These are phyloP conservation scores for Penicillium pancosmium DNA, from an alignment of 495 filamentous ascomycete genomes.

Conservation along the genomic window DNA sequence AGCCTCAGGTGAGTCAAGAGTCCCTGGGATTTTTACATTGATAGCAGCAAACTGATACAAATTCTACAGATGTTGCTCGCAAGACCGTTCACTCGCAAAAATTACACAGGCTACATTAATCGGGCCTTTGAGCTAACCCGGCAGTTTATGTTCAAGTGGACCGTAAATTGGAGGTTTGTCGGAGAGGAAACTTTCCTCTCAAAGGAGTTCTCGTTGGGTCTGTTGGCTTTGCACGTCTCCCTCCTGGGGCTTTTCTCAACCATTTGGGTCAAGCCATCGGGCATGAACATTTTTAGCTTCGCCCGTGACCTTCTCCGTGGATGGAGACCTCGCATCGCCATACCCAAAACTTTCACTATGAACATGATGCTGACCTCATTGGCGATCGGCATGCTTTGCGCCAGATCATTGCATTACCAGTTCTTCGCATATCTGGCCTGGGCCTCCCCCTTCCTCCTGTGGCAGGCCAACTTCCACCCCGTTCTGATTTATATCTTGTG, in stretches of 20 bases:
- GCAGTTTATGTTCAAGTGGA: conserved; percentile 95
- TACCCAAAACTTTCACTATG: conserved; percentile 77
- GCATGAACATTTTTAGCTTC: conserved; percentile 49
- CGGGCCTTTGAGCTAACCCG: conserved; percentile 88
- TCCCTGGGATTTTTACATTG: conserved; percentile 3
- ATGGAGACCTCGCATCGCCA: conserved; percentile 51
- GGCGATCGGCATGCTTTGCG: conserved; percentile 84
- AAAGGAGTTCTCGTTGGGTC: conserved; percentile 63
- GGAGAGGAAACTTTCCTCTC: conserved; percentile 82
- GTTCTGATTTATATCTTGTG: conserved; percentile 71
- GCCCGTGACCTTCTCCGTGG: conserved; percentile 56
- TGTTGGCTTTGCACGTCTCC: conserved; percentile 69
- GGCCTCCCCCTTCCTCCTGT: conserved; percentile 89
- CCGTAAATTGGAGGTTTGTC: conserved; percentile 96
- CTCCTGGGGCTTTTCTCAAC: conserved; percentile 63
- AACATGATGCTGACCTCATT: conserved; percentile 79
- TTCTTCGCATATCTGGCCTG: conserved; percentile 94
- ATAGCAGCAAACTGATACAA: neutral
- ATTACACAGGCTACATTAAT: conserved; percentile 70
- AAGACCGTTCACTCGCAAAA: conserved; percentile 71
- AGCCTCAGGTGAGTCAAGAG: conserved; percentile 63
- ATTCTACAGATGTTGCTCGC: conserved; percentile 60
- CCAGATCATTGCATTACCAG: conserved; percentile 91
- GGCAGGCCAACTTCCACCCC: conserved; percentile 77
- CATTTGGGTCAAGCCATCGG: conserved; percentile 60